Base-by-base conservation (phyloP, 805 yeast species). In the Nadsonia fulvescens region DNA sequence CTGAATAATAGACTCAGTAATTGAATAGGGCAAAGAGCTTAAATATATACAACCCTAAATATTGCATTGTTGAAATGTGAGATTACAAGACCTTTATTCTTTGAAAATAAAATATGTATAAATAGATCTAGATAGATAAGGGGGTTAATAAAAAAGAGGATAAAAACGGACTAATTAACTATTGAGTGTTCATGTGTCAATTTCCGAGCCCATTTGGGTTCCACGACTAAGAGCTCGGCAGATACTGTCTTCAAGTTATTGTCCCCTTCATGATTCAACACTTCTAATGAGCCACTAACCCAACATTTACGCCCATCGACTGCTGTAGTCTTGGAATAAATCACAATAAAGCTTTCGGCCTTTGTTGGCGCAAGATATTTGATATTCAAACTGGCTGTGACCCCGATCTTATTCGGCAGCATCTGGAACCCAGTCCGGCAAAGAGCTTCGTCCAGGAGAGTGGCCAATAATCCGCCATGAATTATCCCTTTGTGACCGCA, bases 391-490 rank as follows among this genome's bases (percentile, higher is more conserved):
- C 59, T 62, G 0, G 93, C 98, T 1, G 98, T 86, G 13, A 89
- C 93, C 8, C 96, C 98, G 26, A 74, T 59, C 30, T 69, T 63
- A 31, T 70, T 67, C 1, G 96, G 96, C 8, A 86, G 54, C 14
- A 62, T 53, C 3, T 79, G 69, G 44, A 82, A 86, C 9, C 94
- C 96, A 41, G 92, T 76, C 22, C 69, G 59, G 40, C 93, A 79
- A 15, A 89, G 53, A 0, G 74, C 71, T 44, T 89, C 98, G 48
- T 86, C 98, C 16, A 89, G 36, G 13, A 89, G 50, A 3, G 93
- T 74, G 1, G 93, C 68, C 4, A 82, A 49, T 3, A 83, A 59
- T 1, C 98, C 98, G 38, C 86, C 83, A 44, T 89, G 95, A 11
- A 86, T 64, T 27, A 68, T 66, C n/a, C 78, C 78, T 25, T 71